These are phyloP conservation scores for Melastoma malabathricum DNA, from an alignment of 345 rosid species.

Conservation along the genomic window DNA sequence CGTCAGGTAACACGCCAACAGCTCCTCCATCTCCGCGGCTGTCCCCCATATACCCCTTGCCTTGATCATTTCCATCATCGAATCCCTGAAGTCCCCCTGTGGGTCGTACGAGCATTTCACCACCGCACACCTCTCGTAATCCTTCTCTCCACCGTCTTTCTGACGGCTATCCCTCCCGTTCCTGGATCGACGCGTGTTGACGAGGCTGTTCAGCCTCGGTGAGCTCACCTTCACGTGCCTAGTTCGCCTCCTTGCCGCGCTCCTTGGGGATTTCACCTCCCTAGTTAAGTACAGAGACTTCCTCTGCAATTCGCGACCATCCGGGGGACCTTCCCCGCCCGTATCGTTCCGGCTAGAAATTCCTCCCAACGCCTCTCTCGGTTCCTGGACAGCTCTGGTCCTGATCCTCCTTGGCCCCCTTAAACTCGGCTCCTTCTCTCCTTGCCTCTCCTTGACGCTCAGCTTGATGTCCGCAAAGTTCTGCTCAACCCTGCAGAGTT, in stretches of 20 bases:
- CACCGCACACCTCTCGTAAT: slow-evolving; percentile 52
- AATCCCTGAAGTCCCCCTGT: slow-evolving; percentile 66
- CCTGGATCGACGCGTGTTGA: slow-evolving; percentile 4
- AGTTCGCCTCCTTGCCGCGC: slow-evolving; percentile 1
- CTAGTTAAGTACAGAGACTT: slow-evolving; percentile 50
- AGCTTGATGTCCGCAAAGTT: slow-evolving; percentile 8
- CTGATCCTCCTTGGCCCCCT: slow-evolving; percentile 44
- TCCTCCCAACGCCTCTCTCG: slow-evolving; percentile 18
- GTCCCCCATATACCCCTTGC: slow-evolving; percentile 37
- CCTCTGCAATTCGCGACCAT: slow-evolving; percentile 25
- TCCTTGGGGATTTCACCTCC: slow-evolving; percentile 30
- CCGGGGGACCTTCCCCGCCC: slow-evolving; percentile 14
- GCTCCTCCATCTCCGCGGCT: slow-evolving; percentile 67
- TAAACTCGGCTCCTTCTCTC: slow-evolving; percentile 12
- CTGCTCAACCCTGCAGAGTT: slow-evolving; percentile 16
- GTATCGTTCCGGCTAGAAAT: slow-evolving; percentile 10
- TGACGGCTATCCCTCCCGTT: slow-evolving; percentile 27
- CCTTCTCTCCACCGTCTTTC: slow-evolving; percentile 11
- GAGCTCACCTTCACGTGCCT: no score
- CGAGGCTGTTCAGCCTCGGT: slow-evolving; percentile 34
- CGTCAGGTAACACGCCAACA: slow-evolving; percentile 72
- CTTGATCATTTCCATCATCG: slow-evolving; percentile 81
- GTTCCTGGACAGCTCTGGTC: slow-evolving; percentile 15
- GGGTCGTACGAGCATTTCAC: slow-evolving; percentile 71
- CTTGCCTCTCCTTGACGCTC: slow-evolving; percentile 6